These are phyloP conservation scores for Smithsoniella earleae DNA, from an alignment of 163 green algal species.

Conservation along the genomic window DNA sequence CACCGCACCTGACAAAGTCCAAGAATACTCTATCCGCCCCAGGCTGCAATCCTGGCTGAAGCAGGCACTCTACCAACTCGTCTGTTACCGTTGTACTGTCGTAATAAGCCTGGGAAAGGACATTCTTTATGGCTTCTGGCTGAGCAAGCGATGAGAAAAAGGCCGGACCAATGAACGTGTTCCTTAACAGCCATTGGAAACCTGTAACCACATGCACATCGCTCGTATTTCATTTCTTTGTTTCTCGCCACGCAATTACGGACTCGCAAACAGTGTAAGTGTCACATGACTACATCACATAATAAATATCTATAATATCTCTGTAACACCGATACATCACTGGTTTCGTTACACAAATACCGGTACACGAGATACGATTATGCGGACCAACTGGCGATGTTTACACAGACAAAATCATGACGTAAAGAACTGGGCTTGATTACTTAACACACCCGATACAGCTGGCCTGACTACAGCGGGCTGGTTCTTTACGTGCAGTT, in stretches of 20 bases:
- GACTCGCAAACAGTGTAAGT: no score
- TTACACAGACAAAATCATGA: no score
- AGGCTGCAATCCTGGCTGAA: constrained; percentile 65
- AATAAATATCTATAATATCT: no score
- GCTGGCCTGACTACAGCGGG: background rate
- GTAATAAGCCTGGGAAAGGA: constrained; percentile 73
- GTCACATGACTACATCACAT: no score
- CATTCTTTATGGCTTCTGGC: constrained; percentile 60
- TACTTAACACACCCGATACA: no score
- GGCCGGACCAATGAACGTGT: constrained; percentile 56
- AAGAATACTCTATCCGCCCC: constrained; percentile 71
- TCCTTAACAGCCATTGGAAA: constrained; percentile 71
- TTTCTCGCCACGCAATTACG: no score
- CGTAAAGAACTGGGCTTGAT: no score
- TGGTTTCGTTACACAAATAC: no score
- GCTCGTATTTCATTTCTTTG: no score
- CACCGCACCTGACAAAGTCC: constrained; percentile 91
- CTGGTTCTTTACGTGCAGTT: constrained; percentile 19
- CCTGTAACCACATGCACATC: constrained; percentile 67
- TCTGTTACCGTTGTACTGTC: constrained; percentile 70
- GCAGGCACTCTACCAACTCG: constrained; percentile 87
- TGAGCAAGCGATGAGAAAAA: constrained; percentile 74
- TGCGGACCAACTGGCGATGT: no score
- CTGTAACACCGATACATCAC: no score
- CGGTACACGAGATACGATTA: no score